Conservation (phyloP, 1,284 basidiomycete species). For the Puccinia horiana region DNA sequence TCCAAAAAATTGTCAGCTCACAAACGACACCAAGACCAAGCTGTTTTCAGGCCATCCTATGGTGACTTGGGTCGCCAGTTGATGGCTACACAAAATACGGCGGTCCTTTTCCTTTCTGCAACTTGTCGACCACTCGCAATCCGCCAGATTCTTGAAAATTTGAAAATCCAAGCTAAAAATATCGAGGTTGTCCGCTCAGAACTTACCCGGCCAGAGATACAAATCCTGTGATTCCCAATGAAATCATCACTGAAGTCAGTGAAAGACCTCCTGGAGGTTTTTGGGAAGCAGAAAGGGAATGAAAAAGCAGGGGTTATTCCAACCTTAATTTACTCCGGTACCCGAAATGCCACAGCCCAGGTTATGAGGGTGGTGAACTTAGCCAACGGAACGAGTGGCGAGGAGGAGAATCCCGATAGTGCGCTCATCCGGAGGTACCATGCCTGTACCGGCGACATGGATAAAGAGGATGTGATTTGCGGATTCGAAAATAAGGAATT, state of each 20-base stretch:
- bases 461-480: background rate
- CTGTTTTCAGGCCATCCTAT: constrained; percentile 7
- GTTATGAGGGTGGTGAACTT: background rate
- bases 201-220: background rate
- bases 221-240: background rate
- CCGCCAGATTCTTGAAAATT: background rate
- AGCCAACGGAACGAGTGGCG: background rate
- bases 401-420: background rate
- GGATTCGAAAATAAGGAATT: background rate
- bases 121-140: background rate
- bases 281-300: background rate
- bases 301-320: background rate
- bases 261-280: background rate
- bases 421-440: background rate
- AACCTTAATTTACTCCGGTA: background rate
- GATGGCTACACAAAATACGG: background rate
- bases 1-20: background rate
- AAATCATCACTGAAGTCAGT: background rate
- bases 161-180: background rate
- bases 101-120: background rate
- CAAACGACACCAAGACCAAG: background rate
- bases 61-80: background rate
- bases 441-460: background rate
- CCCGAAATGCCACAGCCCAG: background rate
- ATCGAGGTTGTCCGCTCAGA: background rate